A percentile compares a stretch with the other conserved stretches of the same genome.
These are phyloP conservation scores for Gypsophila paniculata DNA, from an alignment of 179 eudicot genomes.

Conservation along the genomic window DNA sequence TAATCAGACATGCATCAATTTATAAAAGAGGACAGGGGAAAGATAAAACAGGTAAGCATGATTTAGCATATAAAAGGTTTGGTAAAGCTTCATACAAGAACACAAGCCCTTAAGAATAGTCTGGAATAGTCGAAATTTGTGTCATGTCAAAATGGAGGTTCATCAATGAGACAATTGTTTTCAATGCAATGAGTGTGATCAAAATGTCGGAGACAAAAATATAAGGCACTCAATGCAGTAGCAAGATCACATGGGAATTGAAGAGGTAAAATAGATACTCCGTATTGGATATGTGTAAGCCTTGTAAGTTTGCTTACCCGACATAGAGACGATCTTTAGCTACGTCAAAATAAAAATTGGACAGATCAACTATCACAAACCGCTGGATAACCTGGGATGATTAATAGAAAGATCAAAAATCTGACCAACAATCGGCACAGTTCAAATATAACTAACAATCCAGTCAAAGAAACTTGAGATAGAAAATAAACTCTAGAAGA, in stretches of 20 bases:
- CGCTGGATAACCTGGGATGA: constrained; percentile 75
- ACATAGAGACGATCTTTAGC: constrained; percentile 96
- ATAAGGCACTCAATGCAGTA: background rate
- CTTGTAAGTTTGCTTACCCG: constrained; percentile 47
- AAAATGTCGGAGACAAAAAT: background rate
- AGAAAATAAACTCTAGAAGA: background rate
- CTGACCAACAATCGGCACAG: constrained; percentile 9
- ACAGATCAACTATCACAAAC: constrained; percentile 89
- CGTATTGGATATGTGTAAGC: background rate
- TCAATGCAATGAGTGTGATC: background rate
- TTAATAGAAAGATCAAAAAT: constrained; percentile 20
- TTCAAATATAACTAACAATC: constrained; percentile 3
- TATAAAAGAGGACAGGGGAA: background rate
- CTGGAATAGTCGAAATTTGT: background rate
- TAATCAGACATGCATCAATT: constrained; percentile 3
- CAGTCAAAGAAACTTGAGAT: background rate
- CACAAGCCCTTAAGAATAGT: background rate
- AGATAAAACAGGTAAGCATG: background rate
- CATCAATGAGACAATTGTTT: background rate
- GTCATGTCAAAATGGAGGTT: background rate
- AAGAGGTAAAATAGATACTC: background rate
- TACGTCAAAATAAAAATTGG: constrained; percentile 91
- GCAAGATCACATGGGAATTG: constrained; percentile 5
- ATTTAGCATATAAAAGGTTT: background rate
- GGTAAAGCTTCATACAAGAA: too few species aligned